Evolutionary conservation across 441 rosid species (phyloP).

Genomic region (Bruguiera hainesii): DNA sequence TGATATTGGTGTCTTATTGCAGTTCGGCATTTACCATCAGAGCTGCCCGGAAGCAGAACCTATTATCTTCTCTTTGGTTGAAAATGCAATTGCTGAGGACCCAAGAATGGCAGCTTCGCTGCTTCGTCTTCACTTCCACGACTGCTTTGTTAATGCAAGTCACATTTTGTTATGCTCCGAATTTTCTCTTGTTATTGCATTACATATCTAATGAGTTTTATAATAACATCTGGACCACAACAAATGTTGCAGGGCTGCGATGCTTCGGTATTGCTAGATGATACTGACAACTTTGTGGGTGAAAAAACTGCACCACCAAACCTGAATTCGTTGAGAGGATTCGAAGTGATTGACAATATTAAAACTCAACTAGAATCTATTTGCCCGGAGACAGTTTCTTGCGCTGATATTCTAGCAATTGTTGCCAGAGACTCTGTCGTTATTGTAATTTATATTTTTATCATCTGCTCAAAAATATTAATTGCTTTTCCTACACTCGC

Average conservation of each 20-base stretch:
- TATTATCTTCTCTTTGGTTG: constrained; percentile 53
- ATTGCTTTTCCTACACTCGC: no score
- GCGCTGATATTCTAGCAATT: constrained; percentile 77
- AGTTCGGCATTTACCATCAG: constrained; percentile 38
- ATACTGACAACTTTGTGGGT: constrained; percentile 49
- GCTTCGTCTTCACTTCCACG: constrained; percentile 84
- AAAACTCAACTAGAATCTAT: constrained; percentile 62
- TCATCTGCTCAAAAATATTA: not conserved
- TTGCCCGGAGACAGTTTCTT: constrained; percentile 73
- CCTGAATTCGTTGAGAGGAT: constrained; percentile 77
- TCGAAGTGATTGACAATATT: constrained; percentile 68
- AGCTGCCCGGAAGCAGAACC: constrained; percentile 74
- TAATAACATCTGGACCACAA: not conserved
- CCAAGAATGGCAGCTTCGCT: constrained; percentile 86
- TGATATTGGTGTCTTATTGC: constrained; percentile 42
- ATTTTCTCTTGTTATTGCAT: not conserved
- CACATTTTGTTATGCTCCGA: not conserved
- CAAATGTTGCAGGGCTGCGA: constrained; percentile 67
- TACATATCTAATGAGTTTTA: not conserved
- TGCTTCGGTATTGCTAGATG: constrained; percentile 77
- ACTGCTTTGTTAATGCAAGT: constrained; percentile 87
- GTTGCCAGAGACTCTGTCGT: constrained; percentile 65
- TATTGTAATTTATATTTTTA: constrained; percentile 32
- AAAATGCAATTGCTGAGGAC: constrained; percentile 53
- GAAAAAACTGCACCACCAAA: constrained; percentile 84